Base-by-base conservation (phyloP, 345 rosid genomes). In the Raphanus raphanistrum region DNA sequence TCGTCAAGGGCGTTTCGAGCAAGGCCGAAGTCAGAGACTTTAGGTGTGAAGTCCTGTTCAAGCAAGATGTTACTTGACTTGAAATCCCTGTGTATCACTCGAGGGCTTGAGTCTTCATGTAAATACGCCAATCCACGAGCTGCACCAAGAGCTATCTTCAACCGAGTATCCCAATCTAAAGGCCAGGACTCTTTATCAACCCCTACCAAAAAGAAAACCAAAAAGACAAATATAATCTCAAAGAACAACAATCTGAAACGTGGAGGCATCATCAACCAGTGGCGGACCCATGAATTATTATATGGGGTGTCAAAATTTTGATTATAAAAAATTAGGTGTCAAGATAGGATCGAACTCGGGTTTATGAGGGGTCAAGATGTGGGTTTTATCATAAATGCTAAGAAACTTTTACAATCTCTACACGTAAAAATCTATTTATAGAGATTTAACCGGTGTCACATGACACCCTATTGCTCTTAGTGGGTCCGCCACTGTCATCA, bases 61-160 rank as follows among this genome's bases (percentile, higher is more conserved):
- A 94, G 80, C 82, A 94, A 82, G 79, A 94, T 94, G 83, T 94
- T 94, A 86, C 97, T 94, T 10, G 97, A 74, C 85, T 94, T 94
- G 86, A 94, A 94, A 81, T 94, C 98, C 83, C 98, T 83, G 72
- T 94, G 98, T 76, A 94, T 94, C 60, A 94, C 97, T 25, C 90
- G 88, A 0, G 98, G 98, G 80, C 95, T 90, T 0, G 97, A 92
- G 82, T 94, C 98, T 87, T 94, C 97, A 43, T 94, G 98, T 66
- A 94, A 83, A 86, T 94, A 94, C 28, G 97, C 97, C 38, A 94
- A 85, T 43, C 57, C 57, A 50, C 57, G 57, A 15, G 57, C 57
- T 15, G 57, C 57, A 15, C 57, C 57, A 15, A 50, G 92, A 55
- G 98, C 98, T 79, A 94, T 90, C 85, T 92, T 92, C 77, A 94